These are phyloP conservation scores for Hemisphaericaspora xylanilytica DNA, from an alignment of 1,139 yeast genomes.

Conservation along the genomic window DNA sequence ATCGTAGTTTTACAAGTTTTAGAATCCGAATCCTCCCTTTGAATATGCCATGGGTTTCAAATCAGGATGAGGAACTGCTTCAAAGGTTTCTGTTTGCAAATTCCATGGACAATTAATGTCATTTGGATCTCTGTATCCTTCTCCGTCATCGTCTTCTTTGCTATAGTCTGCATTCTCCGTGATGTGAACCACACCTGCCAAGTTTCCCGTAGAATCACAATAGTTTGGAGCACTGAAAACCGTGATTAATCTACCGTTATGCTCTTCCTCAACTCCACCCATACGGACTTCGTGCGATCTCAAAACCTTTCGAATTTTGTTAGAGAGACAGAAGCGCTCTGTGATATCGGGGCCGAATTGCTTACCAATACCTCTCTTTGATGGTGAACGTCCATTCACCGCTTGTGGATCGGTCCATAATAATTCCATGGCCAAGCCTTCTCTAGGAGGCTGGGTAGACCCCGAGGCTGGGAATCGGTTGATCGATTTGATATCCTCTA, in stretches of 20 bases:
- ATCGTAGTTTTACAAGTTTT: constrained; percentile 5
- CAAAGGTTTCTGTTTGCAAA: constrained; percentile 57
- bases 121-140: constrained; percentile 51
- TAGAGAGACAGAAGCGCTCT: constrained; percentile 66
- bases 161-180: constrained; percentile 36
- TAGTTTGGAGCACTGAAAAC: constrained; percentile 97
- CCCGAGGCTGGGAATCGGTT: constrained; percentile 61
- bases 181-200: constrained; percentile 82
- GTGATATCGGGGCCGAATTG: constrained; percentile 98
- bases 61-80: constrained; percentile 87
- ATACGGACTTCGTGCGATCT: constrained; percentile 95
- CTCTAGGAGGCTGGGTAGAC: constrained; percentile 78
- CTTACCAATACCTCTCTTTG: constrained; percentile 92
- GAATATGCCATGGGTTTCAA: constrained; percentile 96
- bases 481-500: constrained; percentile 70
- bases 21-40: constrained; percentile 54
- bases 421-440: constrained; percentile 93
- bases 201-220: constrained; percentile 87
- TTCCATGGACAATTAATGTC: constrained; percentile 47
- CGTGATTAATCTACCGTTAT: constrained; percentile 79
- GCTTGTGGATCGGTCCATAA: constrained; percentile 97
- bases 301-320: constrained; percentile 73
- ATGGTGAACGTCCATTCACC: constrained; percentile 73
- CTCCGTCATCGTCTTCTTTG: constrained; percentile 37
- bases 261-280: constrained; percentile 88